Evolutionary conservation across 345 rosid species (phyloP).

Genomic region (Psidium guajava): DNA sequence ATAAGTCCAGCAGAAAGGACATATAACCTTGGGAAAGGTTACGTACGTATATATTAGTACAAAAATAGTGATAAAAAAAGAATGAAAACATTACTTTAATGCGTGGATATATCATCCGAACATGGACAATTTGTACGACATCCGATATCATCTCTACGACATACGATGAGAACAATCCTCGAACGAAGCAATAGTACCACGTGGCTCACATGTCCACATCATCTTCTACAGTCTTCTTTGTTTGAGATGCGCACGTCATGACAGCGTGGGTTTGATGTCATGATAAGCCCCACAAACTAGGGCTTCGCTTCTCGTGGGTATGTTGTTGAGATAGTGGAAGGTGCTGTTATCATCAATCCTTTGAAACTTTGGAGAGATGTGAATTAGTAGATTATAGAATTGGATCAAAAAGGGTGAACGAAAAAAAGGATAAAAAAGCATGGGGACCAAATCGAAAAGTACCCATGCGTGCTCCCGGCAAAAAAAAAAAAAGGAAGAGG

Average conservation of each 20-base stretch:
- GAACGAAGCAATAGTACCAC: background rate
- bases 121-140: background rate
- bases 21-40: background rate
- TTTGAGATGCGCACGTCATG: slow-evolving; percentile 29
- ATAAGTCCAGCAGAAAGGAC: background rate
- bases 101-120: background rate
- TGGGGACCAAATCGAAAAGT: slow-evolving; percentile 42
- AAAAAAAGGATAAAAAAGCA: slow-evolving; percentile 16
- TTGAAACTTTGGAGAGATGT: slow-evolving; percentile 12
- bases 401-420: no score
- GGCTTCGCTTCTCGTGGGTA: slow-evolving; percentile 4
- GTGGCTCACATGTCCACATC: background rate
- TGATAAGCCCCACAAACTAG: slow-evolving; percentile 14
- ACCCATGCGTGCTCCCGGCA: slow-evolving; percentile 90
- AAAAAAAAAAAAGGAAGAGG: background rate
- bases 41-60: background rate
- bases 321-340: slow-evolving; percentile 33
- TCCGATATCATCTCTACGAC: background rate
- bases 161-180: background rate
- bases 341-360: slow-evolving; percentile 45
- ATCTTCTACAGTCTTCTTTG: background rate
- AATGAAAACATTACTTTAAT: background rate
- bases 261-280: slow-evolving; percentile 59
- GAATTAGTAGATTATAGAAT: background rate
- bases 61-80: background rate